A percentile compares a stretch with the other conserved stretches of the same genome.
phyloP scores from a whole-genome alignment of 2,329 filamentous ascomycete species.

The Colletotrichum eleusines region DNA sequence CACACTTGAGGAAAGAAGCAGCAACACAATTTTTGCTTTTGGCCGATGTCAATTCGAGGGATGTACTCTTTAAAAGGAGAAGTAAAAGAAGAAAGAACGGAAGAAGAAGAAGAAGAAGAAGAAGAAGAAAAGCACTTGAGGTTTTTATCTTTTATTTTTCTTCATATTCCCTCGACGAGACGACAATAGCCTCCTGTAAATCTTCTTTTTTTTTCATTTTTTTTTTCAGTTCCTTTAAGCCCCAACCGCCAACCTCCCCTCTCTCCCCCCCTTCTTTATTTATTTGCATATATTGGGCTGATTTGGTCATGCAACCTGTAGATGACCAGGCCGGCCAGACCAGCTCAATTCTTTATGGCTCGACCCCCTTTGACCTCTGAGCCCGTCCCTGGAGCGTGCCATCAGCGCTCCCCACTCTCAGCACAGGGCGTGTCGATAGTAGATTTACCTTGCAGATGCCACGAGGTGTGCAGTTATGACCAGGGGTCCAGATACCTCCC shows the following conservation, averaged over 20 bases:
- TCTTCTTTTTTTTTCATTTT: not conserved
- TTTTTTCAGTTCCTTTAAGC: not conserved
- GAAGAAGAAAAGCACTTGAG: too few species aligned
- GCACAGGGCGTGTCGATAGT: conserved; percentile 36
- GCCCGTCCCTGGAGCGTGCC: conserved; percentile 14
- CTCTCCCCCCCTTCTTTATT: not conserved
- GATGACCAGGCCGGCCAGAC: conserved; percentile 3
- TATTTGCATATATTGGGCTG: not conserved
- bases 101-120: too few species aligned
- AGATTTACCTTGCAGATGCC: conserved; percentile 41
- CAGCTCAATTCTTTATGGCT: conserved; percentile 8
- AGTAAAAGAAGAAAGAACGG: too few species aligned
- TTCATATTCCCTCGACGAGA: not conserved
- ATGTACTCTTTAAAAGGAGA: too few species aligned
- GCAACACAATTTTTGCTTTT: not conserved
- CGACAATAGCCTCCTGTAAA: not conserved
- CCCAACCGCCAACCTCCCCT: too few species aligned
- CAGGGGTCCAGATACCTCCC: conserved; percentile 39
- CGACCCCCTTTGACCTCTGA: not conserved
- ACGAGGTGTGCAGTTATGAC: conserved; percentile 41
- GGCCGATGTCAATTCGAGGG: not conserved
- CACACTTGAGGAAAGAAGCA: not conserved
- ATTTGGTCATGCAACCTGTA: conserved; percentile 6
- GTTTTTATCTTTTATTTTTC: too few species aligned
- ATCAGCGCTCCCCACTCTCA: conserved; percentile 18